These are phyloP conservation scores for Cercophora samala DNA, from an alignment of 495 filamentous ascomycete species.

Conservation along the genomic window DNA sequence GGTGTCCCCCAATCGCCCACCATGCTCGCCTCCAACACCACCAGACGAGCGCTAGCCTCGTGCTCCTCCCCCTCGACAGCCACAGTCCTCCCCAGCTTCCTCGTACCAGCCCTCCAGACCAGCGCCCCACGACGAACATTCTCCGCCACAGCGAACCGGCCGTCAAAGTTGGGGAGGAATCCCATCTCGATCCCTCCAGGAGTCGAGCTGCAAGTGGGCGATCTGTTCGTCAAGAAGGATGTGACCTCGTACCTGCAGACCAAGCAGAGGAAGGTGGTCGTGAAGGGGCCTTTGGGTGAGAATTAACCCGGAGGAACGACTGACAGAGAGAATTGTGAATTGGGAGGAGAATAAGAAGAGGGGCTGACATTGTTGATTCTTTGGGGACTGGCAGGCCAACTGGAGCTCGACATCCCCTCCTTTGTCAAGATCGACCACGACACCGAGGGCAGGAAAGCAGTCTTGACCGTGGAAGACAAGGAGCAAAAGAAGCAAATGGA, in stretches of 20 bases:
- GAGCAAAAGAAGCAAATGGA: slow-evolving; percentile 71
- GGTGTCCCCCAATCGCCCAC: slow-evolving; percentile 17
- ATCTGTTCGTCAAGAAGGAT: slow-evolving; percentile 53
- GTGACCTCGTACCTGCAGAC: slow-evolving; percentile 51
- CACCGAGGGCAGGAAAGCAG: slow-evolving; percentile 54
- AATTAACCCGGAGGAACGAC: not conserved
- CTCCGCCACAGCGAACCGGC: slow-evolving; percentile 60
- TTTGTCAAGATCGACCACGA: slow-evolving; percentile 70
- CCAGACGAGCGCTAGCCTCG: slow-evolving; percentile 37
- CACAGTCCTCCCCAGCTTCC: slow-evolving; percentile 61
- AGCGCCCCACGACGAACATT: slow-evolving; percentile 55
- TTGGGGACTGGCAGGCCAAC: slow-evolving; percentile 50
- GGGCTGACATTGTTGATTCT: slow-evolving; percentile 9
- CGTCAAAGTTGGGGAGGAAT: slow-evolving; percentile 80
- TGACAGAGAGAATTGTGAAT: not conserved
- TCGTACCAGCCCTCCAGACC: slow-evolving; percentile 67
- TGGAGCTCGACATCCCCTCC: slow-evolving; percentile 66
- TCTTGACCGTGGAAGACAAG: slow-evolving; percentile 62
- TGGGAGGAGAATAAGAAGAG: not conserved
- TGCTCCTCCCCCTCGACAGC: slow-evolving; percentile 31
- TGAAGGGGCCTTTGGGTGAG: slow-evolving; percentile 74
- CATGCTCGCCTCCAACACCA: slow-evolving; percentile 52
- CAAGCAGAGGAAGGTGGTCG: slow-evolving; percentile 58
- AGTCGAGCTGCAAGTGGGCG: slow-evolving; percentile 67
- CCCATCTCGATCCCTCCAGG: slow-evolving; percentile 80